Evolutionary conservation across 805 yeast species (phyloP), one percentile per base, ranked within the genome.

Genomic region (Hanseniaspora occidentalis): DNA sequence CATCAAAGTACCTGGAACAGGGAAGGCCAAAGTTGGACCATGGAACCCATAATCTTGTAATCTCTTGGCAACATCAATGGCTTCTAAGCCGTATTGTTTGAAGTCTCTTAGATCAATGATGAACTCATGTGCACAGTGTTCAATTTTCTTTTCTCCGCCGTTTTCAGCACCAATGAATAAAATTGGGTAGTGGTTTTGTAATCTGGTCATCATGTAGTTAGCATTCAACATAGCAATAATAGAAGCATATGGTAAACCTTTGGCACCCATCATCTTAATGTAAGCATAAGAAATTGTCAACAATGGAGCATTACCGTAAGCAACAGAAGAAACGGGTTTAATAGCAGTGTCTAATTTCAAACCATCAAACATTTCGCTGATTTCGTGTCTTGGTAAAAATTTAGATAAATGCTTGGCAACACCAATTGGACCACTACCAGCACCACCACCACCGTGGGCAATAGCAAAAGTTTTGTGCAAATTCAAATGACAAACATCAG

Each of bases 371-470:
- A 41, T 37, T 18, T 37, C 38, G n/a, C 37, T 37, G 31, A 82
- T 66, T 18, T 73, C 71, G 62, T 92, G 96, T 11, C 69, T 66
- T 36, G 98, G 98, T 52, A 92, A 70, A 63, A 75, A 86, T 40
- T 84, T 84, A 35, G 70, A 72, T 52, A 92, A 68, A 60, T 85
- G 95, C 38, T 70, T 65, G 50, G 78, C 79, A 43, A 89, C 97
- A 70, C 97, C 85, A 47, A 92, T 92, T 39, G 97, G 97, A 16
- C 96, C 98, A 53, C 86, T 94, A 57, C 97, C 98, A 33, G 98
- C 98, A 34, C 98, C 98, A 58, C 98, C 98, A 57, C 98, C 98
- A 56, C 98, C 98, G 56, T 92, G 98, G 41, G 96, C 94, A 55
- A 92, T 85, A 36, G 96, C 86, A 69, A 92, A 92, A 1, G 98